A percentile compares a stretch with the other conserved stretches of the same genome.
Conservation (phyloP, 2,329 filamentous ascomycete species). For the Monilinia polystroma region DNA sequence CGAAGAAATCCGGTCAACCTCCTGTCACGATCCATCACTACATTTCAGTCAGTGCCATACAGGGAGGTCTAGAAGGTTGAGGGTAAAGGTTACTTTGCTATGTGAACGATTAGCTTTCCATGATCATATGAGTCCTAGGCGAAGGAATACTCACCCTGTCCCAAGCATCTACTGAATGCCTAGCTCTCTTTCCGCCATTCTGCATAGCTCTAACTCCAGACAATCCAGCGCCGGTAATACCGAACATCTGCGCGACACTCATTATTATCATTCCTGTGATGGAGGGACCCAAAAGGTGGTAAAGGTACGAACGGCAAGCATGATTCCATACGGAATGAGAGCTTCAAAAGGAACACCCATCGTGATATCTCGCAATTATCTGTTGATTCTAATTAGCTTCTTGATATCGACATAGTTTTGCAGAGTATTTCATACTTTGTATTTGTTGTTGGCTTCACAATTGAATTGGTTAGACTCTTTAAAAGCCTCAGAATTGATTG, state of each 20-base stretch:
- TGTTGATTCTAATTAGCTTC: slow-evolving; percentile 26
- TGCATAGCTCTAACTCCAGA: slow-evolving; percentile 43
- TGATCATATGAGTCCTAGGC: slow-evolving; percentile 11
- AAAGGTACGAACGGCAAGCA: slow-evolving; percentile 41
- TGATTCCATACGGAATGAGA: slow-evolving; percentile 45
- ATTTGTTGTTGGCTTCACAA: slow-evolving; percentile 28
- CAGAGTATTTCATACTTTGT: slow-evolving; percentile 27
- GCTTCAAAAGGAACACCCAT: slow-evolving; percentile 47
- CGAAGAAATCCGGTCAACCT: slow-evolving; percentile 44
- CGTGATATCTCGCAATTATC: slow-evolving; percentile 32
- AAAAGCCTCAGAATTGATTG: slow-evolving; percentile 21
- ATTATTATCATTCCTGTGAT: slow-evolving; percentile 25
- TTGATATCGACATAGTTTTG: background rate
- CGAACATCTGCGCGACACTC: slow-evolving; percentile 43
- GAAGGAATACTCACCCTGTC: slow-evolving; percentile 41
- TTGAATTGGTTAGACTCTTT: slow-evolving; percentile 28
- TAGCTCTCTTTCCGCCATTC: slow-evolving; percentile 44
- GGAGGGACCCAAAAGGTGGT: background rate
- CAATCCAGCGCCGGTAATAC: slow-evolving; percentile 43
- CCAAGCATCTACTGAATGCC: slow-evolving; percentile 45
- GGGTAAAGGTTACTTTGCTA: slow-evolving; percentile 41
- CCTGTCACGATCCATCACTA: slow-evolving; percentile 47
- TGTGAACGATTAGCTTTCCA: slow-evolving; percentile 31
- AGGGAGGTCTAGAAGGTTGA: background rate
- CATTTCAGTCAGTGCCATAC: slow-evolving; percentile 27